Base-by-base conservation (phyloP, 495 filamentous ascomycete species). In the Tuber umbilicatum region DNA sequence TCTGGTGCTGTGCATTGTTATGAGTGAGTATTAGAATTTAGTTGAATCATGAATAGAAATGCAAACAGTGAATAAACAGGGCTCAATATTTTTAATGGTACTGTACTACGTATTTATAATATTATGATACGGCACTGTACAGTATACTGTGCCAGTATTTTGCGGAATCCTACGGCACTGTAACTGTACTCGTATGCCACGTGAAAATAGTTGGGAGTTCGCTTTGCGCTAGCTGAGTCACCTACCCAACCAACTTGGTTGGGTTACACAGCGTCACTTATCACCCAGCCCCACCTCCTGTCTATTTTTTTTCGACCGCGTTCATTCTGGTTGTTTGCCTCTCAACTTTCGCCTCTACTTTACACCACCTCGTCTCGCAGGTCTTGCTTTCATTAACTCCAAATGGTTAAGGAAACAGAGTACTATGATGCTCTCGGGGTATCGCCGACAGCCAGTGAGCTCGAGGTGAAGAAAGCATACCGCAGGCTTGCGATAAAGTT, bases 401-500 rank as follows among this genome's bases (percentile, higher is more conserved):
- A 31, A 67, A 94, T 94, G 92, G 92, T 94, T 75, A 92, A 90
- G 72, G 92, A 95, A 81, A 94, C 92, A 38, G 85, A 88, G 73
- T 95, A 95, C 84, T 99, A 99, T 84, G 96, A 99, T 83, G 89
- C 88, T 79, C 87, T 99, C 21, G 92, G 91, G 74, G 96, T 99
- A 80, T 88, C 90, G 83, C 91, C 94, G 64, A 93, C 90, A 17
- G 96, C 95, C 27, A 91, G 93, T 73, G 93, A 97, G 83, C 90
- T 98, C 12, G 96, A 99, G 77, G 97, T 99, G 85, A 99, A 99
- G 86, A 98, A 98, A 85, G 95, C 95, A n/a, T 99, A 99, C 84
- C 88, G 95, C 75, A 98, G 94, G 84, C 90, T 95, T 42, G 95
- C 95, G 68, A 97, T 99, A 81, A 82, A 88, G 72, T 86, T 89